Percentiles rank a stretch among this genome's conserved stretches.
Conservation (phyloP, 2,329 filamentous ascomycete species). For the Pseudodiploospora longispora region DNA sequence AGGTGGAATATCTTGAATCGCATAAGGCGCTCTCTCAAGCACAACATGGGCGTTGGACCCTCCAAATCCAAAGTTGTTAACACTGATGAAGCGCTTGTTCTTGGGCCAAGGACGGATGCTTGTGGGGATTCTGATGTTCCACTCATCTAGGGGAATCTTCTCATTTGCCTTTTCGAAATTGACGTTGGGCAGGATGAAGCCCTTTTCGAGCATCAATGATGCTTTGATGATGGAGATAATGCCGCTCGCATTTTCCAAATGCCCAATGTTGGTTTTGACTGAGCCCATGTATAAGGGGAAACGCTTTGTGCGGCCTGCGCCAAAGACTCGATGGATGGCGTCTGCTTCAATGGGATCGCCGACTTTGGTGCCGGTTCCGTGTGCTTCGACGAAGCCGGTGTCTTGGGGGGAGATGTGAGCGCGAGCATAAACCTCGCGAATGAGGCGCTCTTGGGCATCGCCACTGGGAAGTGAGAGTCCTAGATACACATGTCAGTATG, state of each 20-base stretch:
- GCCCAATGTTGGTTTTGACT: conserved; percentile 44
- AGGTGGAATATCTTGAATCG: conserved; percentile 6
- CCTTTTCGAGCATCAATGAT: conserved; percentile 41
- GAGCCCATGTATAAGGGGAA: conserved; percentile 38
- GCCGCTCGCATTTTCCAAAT: conserved; percentile 44
- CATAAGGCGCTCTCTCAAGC: conserved; percentile 17
- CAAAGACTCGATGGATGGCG: conserved; percentile 38
- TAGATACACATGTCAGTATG: conserved; percentile 13
- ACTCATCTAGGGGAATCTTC: conserved; percentile 40
- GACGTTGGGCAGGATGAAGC: conserved; percentile 40
- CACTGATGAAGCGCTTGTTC: conserved; percentile 40
- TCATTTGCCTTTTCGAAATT: conserved; percentile 42
- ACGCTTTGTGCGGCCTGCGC: conserved; percentile 29
- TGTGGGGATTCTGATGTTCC: conserved; percentile 40
- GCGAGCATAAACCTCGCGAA: conserved; percentile 26
- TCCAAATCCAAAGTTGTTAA: conserved; percentile 42
- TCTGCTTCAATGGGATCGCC: conserved; percentile 49
- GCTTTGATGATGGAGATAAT: conserved; percentile 45
- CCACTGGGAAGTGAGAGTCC: conserved; percentile 50
- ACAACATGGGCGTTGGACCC: conserved; percentile 38
- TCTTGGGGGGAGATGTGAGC: conserved; percentile 21
- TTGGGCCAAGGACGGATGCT: conserved; percentile 37
- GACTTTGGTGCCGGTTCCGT: conserved; percentile 47
- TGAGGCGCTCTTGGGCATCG: conserved; percentile 36
- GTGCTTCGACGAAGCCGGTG: conserved; percentile 36